These are phyloP conservation scores for Starmera quercuum DNA, from an alignment of 805 yeast genomes.

Conservation along the genomic window DNA sequence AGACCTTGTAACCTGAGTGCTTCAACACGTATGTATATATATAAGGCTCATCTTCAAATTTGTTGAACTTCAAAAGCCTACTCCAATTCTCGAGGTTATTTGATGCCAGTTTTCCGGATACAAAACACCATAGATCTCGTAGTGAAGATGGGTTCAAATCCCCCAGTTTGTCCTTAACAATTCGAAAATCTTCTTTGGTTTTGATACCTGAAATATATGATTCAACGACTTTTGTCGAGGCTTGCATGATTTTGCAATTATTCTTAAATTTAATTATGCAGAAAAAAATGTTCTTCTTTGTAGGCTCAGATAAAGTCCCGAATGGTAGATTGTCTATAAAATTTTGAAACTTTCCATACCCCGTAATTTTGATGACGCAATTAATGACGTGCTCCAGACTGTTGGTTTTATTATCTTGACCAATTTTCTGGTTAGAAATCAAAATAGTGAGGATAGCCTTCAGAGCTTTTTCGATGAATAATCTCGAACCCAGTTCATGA, in stretches of 20 bases:
- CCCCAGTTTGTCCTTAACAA: slow-evolving; percentile 8
- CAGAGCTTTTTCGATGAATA: slow-evolving; percentile 3
- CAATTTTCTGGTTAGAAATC: neutral
- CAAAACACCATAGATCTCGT: slow-evolving; percentile 16
- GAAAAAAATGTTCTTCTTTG: neutral
- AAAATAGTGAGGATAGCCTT: slow-evolving; percentile 2
- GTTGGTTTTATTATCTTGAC: neutral
- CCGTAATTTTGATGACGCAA: neutral
- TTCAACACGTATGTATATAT: slow-evolving; percentile 13
- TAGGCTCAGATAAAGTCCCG: neutral
- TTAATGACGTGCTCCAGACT: neutral
- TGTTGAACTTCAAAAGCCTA: slow-evolving; percentile 12
- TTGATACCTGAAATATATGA: neutral
- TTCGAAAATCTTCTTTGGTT: slow-evolving; percentile 2
- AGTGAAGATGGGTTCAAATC: slow-evolving; percentile 9
- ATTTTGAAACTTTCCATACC: neutral
- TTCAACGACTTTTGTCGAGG: slow-evolving; percentile 3
- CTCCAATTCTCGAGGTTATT: slow-evolving; percentile 16
- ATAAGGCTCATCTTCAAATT: slow-evolving; percentile 16
- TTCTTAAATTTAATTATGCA: slow-evolving; percentile 3
- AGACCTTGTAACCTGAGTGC: slow-evolving; percentile 9
- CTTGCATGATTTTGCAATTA: slow-evolving; percentile 4
- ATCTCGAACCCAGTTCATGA: slow-evolving; percentile 4
- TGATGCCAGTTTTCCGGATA: slow-evolving; percentile 10
- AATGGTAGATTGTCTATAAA: neutral